Percentiles rank a stretch among this genome's conserved stretches.
phyloP scores from a whole-genome alignment of 2,329 filamentous ascomycete genomes.

The Myriosclerotinia duriaeana region DNA sequence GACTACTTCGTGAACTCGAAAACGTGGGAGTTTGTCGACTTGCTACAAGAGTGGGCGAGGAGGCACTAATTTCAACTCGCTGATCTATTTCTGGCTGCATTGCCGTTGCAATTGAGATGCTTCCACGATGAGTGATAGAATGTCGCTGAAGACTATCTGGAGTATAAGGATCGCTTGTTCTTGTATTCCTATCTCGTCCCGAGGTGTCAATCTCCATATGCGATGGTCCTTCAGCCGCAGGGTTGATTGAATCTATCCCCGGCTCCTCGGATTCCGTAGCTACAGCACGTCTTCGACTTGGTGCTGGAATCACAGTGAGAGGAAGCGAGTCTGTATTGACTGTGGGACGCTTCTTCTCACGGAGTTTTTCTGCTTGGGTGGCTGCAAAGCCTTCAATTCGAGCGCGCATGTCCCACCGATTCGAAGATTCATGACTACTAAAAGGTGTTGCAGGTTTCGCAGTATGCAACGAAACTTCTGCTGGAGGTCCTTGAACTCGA shows the following conservation, averaged over 20 bases:
- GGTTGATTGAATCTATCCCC: constrained; percentile 20
- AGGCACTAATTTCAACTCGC: constrained; percentile 3
- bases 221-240: not conserved
- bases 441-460: constrained; percentile 27
- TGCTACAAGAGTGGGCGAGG: constrained; percentile 4
- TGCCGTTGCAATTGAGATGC: constrained; percentile 35
- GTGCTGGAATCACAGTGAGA: constrained; percentile 61
- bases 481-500: constrained; percentile 36
- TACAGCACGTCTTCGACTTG: constrained; percentile 56
- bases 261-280: constrained; percentile 56
- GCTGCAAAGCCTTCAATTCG: constrained; percentile 62
- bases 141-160: constrained; percentile 32
- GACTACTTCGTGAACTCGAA: constrained; percentile 29
- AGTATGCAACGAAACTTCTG: constrained; percentile 39
- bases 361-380: constrained; percentile 58
- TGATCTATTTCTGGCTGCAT: constrained; percentile 27
- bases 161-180: constrained; percentile 36
- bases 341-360: constrained; percentile 55
- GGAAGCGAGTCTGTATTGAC: constrained; percentile 57
- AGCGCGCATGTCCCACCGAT: constrained; percentile 56
- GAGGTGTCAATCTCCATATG: constrained; percentile 15
- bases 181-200: constrained; percentile 17
- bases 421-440: constrained; percentile 28
- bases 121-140: constrained; percentile 36
- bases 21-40: constrained; percentile 2